Percentiles rank a stretch among this genome's conserved stretches.
phyloP scores from a whole-genome alignment of 2,329 filamentous ascomycete genomes.

The Penicillium sp. region DNA sequence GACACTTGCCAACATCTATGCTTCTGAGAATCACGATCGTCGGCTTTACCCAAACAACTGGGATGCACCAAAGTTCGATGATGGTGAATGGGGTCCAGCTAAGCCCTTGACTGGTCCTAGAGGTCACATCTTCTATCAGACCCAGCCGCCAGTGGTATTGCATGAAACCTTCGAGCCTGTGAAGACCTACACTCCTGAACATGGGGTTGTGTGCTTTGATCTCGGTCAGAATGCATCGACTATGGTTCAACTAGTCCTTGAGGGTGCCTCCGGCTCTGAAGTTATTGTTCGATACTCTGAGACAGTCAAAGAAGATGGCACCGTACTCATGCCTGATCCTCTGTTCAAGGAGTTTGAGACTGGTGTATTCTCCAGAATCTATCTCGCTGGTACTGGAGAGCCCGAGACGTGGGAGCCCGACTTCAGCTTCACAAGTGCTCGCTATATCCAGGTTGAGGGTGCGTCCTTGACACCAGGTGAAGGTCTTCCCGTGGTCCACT shows the following conservation, averaged over 20 bases:
- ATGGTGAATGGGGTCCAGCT: slow-evolving; percentile 21
- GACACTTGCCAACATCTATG: slow-evolving; percentile 34
- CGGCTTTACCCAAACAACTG: slow-evolving; percentile 30
- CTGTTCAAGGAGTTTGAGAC: slow-evolving; percentile 36
- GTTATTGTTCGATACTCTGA: slow-evolving; percentile 30
- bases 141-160: slow-evolving; percentile 31
- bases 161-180: slow-evolving; percentile 32
- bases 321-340: slow-evolving; percentile 33
- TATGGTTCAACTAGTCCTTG: slow-evolving; percentile 25
- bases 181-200: slow-evolving; percentile 16
- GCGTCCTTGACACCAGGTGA: slow-evolving; percentile 22
- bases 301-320: slow-evolving; percentile 27
- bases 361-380: slow-evolving; percentile 30
- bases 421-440: slow-evolving; percentile 35
- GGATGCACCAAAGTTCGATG: slow-evolving; percentile 27
- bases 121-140: slow-evolving; percentile 32
- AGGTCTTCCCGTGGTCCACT: slow-evolving; percentile 25
- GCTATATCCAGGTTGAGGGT: slow-evolving; percentile 34
- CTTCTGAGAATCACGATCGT: slow-evolving; percentile 32
- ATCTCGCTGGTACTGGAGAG: slow-evolving; percentile 26
- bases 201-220: slow-evolving; percentile 30
- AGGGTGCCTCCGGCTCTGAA: slow-evolving; percentile 28
- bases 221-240: slow-evolving; percentile 33
- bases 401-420: slow-evolving; percentile 32
- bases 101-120: slow-evolving; percentile 34